These are phyloP conservation scores for Lasiodiplodia sp. DNA, from an alignment of 2,329 filamentous ascomycete genomes.

Conservation along the genomic window DNA sequence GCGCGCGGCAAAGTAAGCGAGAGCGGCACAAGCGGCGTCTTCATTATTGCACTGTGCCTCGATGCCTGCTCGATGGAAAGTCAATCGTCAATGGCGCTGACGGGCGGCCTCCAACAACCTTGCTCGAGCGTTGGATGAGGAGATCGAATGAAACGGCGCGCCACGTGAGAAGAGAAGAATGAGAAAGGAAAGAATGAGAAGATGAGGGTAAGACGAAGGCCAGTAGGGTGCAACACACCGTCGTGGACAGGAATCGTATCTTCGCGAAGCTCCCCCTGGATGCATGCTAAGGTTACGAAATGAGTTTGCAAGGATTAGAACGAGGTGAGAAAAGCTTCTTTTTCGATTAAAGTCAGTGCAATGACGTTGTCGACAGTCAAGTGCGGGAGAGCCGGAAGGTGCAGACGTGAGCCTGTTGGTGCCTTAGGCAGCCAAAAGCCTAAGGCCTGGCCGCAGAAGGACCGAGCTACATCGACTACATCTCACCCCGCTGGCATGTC, in stretches of 20 bases:
- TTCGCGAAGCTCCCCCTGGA: neutral
- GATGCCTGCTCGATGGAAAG: neutral
- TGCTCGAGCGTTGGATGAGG: neutral
- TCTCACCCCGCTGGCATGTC: neutral
- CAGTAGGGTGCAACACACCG: neutral
- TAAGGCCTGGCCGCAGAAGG: slow-evolving; percentile 7
- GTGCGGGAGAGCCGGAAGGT: neutral
- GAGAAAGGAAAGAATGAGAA: neutral
- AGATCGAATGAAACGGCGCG: neutral
- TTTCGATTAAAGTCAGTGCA: neutral
- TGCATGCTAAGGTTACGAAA: neutral
- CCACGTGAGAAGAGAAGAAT: neutral
- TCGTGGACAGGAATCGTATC: neutral
- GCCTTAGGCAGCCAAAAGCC: slow-evolving; percentile 6
- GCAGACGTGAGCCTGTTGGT: neutral
- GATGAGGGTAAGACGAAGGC: neutral
- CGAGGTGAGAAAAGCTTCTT: neutral
- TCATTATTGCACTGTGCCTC: neutral
- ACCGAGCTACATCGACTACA: neutral
- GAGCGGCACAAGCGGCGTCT: neutral
- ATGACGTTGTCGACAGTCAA: neutral
- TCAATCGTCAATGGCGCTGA: neutral
- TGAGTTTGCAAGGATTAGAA: neutral
- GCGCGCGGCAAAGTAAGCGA: slow-evolving; percentile 20
- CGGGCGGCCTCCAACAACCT: slow-evolving; percentile 22